These are phyloP conservation scores for Claviceps maximensis DNA, from an alignment of 2,329 filamentous ascomycete species.

Conservation along the genomic window DNA sequence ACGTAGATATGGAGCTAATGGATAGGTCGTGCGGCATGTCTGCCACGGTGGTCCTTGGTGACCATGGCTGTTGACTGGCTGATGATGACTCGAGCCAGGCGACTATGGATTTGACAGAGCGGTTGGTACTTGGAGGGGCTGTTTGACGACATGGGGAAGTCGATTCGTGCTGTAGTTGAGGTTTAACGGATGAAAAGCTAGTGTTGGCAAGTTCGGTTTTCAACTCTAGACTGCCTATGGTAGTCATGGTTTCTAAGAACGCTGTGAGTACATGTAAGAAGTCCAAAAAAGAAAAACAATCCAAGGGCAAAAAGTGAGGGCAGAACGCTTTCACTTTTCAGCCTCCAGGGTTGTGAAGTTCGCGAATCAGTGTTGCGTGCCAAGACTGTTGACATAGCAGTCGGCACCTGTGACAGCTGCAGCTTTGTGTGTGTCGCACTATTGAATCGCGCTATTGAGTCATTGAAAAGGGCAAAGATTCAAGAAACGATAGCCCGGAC, in stretches of 20 bases:
- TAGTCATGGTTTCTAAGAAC: conserved; percentile 4
- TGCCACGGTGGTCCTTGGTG: background rate
- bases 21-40: conserved; percentile 2
- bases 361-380: background rate
- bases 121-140: conserved; percentile 4
- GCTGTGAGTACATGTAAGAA: background rate
- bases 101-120: conserved; percentile 19
- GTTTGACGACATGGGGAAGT: background rate
- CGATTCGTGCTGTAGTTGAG: conserved; percentile 8
- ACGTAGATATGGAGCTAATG: background rate
- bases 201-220: conserved; percentile 12
- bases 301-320: background rate
- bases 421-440: background rate
- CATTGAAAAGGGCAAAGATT: background rate
- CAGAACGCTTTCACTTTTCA: background rate
- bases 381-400: background rate
- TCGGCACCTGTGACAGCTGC: background rate
- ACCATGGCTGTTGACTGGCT: conserved; percentile 3
- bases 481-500: conserved; percentile 1
- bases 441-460: background rate
- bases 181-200: conserved; percentile 18
- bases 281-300: too few relatives aligned
- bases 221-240: conserved; percentile 8
- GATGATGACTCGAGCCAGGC: conserved; percentile 18
- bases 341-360: background rate